Evolutionary conservation across 257 asterid species (phyloP).

Genomic region (Penstemon eatonii): DNA sequence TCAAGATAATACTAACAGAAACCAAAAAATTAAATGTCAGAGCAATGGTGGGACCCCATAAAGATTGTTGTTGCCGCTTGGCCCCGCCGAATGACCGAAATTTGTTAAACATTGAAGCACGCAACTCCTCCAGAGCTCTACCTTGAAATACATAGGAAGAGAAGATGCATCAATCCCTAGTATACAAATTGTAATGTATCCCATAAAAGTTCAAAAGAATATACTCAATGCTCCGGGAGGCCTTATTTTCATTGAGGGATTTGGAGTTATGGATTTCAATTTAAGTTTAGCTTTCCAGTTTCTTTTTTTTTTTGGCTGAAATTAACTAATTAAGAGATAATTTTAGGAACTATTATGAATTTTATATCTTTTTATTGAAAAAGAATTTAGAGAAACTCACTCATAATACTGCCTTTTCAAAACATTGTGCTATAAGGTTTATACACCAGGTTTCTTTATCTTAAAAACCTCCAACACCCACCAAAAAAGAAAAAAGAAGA

Average conservation of each 20-base stretch:
- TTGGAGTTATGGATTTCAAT: no score
- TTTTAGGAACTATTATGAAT: not conserved
- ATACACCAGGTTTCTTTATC: not conserved
- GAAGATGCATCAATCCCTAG: constrained; percentile 11
- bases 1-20: constrained; percentile 84
- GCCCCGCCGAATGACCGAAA: constrained; percentile 53
- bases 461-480: not conserved
- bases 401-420: not conserved
- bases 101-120: constrained; percentile 75
- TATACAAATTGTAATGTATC: constrained; percentile 9
- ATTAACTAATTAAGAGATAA: no score
- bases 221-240: not conserved
- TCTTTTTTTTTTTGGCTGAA: no score
- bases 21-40: constrained; percentile 86
- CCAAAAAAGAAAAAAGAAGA: no score
- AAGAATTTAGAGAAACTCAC: not conserved
- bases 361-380: not conserved
- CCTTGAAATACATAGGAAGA: constrained; percentile 45
- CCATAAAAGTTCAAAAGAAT: not conserved
- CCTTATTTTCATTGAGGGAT: no score
- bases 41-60: constrained; percentile 78
- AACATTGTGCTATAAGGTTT: constrained; percentile 9
- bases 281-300: no score
- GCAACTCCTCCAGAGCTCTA: constrained; percentile 82
- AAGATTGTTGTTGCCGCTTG: constrained; percentile 71